Percentiles rank a stretch among this genome's conserved stretches.
Evolutionary conservation across 179 eudicot species (phyloP).

Genomic region (Silene coronaria): DNA sequence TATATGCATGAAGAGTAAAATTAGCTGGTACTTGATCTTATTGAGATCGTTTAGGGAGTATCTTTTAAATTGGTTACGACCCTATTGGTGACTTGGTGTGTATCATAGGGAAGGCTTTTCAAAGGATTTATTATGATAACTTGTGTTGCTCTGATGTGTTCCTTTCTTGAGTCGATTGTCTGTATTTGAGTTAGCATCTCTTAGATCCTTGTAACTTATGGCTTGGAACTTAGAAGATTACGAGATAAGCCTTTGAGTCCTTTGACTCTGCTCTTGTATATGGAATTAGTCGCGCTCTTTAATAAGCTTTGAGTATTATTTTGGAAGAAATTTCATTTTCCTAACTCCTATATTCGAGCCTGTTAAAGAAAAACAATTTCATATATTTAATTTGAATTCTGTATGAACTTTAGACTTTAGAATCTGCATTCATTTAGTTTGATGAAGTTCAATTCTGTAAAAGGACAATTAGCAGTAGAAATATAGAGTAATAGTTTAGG

Average conservation of each 20-base stretch:
- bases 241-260: neutral
- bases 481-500: neutral
- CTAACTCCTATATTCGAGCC: neutral
- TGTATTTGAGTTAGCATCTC: neutral
- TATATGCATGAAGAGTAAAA: slow-evolving; percentile 11
- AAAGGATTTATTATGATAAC: neutral
- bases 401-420: neutral
- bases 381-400: neutral
- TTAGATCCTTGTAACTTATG: neutral
- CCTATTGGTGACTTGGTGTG: slow-evolving; percentile 1
- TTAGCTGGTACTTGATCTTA: slow-evolving; percentile 22
- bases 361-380: neutral
- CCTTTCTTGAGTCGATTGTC: neutral
- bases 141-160: neutral
- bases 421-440: neutral
- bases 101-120: neutral
- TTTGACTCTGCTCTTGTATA: slow-evolving; percentile 4
- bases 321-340: neutral
- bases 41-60: slow-evolving; percentile 11
- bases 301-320: slow-evolving; percentile 2
- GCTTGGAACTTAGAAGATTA: neutral
- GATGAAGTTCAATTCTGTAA: slow-evolving; percentile 1
- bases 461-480: neutral
- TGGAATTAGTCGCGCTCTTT: neutral
- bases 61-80: neutral